These are phyloP conservation scores for Annulohypoxylon moriforme DNA, from an alignment of 495 filamentous ascomycete genomes.

Conservation along the genomic window DNA sequence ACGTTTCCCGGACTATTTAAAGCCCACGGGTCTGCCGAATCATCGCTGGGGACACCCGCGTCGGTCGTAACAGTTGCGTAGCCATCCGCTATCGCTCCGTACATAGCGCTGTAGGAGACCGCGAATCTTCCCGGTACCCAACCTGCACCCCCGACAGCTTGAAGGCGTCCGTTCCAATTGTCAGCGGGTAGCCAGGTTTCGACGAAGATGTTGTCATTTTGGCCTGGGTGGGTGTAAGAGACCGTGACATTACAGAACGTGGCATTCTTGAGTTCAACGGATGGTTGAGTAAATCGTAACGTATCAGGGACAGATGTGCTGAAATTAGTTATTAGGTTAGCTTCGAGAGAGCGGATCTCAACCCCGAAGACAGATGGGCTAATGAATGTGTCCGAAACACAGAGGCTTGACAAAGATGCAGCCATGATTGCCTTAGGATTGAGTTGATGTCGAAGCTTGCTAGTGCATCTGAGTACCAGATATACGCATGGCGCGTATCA, in stretches of 20 bases:
- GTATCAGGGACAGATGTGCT: background rate
- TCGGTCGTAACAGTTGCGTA: conserved; percentile 51
- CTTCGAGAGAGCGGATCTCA: conserved; percentile 4
- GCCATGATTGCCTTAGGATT: background rate
- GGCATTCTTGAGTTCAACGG: conserved; percentile 4
- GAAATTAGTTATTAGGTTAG: conserved; percentile 5
- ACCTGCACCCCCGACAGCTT: conserved; percentile 55
- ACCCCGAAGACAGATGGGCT: conserved; percentile 9
- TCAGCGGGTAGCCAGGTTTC: conserved; percentile 53
- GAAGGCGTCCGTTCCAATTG: conserved; percentile 55
- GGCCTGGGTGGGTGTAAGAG: conserved; percentile 57
- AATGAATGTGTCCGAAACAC: conserved; percentile 1
- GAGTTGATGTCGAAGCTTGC: background rate
- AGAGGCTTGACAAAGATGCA: background rate
- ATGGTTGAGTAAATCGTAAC: conserved; percentile 2
- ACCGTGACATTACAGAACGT: conserved; percentile 61
- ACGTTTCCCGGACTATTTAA: conserved; percentile 46
- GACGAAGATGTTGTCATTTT: conserved; percentile 52
- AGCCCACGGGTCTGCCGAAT: conserved; percentile 35
- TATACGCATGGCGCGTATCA: background rate
- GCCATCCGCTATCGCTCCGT: conserved; percentile 45
- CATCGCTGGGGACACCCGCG: conserved; percentile 36
- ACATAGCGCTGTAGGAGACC: conserved; percentile 6
- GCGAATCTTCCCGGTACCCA: conserved; percentile 44
- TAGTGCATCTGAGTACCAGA: background rate